Evolutionary conservation across 257 asterid species (phyloP).

Genomic region (Fraxinus cuspidata): DNA sequence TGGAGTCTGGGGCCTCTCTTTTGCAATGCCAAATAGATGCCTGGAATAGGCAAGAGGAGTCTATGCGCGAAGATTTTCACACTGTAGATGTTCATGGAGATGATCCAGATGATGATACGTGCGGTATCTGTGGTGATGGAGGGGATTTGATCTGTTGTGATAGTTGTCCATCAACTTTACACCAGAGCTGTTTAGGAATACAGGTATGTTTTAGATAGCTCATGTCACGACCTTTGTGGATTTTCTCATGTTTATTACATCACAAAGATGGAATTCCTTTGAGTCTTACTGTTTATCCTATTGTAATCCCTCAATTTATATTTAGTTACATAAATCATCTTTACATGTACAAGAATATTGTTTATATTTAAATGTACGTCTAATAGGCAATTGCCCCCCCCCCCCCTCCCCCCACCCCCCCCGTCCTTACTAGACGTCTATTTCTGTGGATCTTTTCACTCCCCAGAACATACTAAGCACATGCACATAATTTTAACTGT

Average conservation of each 20-base stretch:
- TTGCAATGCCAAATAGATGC: slow-evolving; percentile 87
- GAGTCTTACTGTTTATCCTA: slow-evolving; percentile 13
- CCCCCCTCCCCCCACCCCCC: too few species aligned
- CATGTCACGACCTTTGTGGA: background rate
- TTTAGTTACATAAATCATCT: slow-evolving; percentile 4
- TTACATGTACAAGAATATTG: slow-evolving; percentile 8
- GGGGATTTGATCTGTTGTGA: slow-evolving; percentile 98
- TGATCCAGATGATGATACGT: slow-evolving; percentile 95
- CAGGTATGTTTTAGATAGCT: slow-evolving; percentile 46
- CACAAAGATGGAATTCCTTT: slow-evolving; percentile 1
- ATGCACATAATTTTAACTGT: slow-evolving; percentile 2
- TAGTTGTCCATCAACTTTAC: slow-evolving; percentile 97
- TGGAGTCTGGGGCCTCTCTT: slow-evolving; percentile 87
- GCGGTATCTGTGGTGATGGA: slow-evolving; percentile 95
- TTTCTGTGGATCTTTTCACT: background rate
- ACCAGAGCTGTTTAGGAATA: slow-evolving; percentile 80
- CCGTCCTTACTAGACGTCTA: background rate
- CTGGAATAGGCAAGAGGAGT: slow-evolving; percentile 85
- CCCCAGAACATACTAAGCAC: slow-evolving; percentile 1
- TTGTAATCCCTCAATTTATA: background rate
- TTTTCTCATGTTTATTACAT: slow-evolving; percentile 11
- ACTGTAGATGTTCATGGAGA: slow-evolving; percentile 65
- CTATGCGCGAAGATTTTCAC: slow-evolving; percentile 53
- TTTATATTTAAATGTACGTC: background rate
- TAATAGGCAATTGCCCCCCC: background rate